Conservation (phyloP, 768 basidiomycete genomes). For the Leccinum variicolor region DNA sequence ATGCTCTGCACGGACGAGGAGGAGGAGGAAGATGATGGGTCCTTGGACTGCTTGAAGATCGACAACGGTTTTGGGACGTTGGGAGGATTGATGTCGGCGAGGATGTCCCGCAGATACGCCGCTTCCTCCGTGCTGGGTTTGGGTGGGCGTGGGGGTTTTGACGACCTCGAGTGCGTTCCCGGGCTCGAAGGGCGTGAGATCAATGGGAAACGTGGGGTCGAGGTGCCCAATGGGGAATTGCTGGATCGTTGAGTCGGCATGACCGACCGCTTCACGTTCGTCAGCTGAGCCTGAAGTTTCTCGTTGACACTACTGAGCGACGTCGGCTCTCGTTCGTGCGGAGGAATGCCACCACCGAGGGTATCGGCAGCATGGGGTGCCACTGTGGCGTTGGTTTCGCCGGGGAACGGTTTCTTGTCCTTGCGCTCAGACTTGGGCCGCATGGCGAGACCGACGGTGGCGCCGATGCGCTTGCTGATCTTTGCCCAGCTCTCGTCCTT, state of each 20-base stretch:
- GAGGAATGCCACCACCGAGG: neutral
- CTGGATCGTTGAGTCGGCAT: constrained; percentile 17
- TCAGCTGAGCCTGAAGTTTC: constrained; percentile 21
- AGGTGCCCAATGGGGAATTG: constrained; percentile 18
- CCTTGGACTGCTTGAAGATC: constrained; percentile 42
- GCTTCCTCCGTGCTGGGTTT: constrained; percentile 56
- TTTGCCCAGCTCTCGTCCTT: constrained; percentile 58
- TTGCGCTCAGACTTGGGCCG: constrained; percentile 35
- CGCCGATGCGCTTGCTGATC: constrained; percentile 59
- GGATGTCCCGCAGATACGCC: constrained; percentile 64
- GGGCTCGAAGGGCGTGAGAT: constrained; percentile 31
- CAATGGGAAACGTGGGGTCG: constrained; percentile 19
- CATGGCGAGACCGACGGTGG: constrained; percentile 47
- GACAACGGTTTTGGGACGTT: constrained; percentile 44
- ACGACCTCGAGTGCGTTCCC: constrained; percentile 32
- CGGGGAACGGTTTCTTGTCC: constrained; percentile 26
- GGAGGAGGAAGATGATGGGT: constrained; percentile 8
- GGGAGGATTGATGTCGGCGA: constrained; percentile 57
- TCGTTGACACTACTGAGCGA: constrained; percentile 27
- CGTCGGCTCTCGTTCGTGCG: constrained; percentile 19
- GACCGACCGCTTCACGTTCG: constrained; percentile 25
- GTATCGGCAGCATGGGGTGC: constrained; percentile 5
- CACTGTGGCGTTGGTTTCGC: constrained; percentile 11
- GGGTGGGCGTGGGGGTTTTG: constrained; percentile 45
- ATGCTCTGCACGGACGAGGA: constrained; percentile 20